These are phyloP conservation scores for Cutaneotrichosporon cutaneum DNA, from an alignment of 1,284 basidiomycete species.

Conservation along the genomic window DNA sequence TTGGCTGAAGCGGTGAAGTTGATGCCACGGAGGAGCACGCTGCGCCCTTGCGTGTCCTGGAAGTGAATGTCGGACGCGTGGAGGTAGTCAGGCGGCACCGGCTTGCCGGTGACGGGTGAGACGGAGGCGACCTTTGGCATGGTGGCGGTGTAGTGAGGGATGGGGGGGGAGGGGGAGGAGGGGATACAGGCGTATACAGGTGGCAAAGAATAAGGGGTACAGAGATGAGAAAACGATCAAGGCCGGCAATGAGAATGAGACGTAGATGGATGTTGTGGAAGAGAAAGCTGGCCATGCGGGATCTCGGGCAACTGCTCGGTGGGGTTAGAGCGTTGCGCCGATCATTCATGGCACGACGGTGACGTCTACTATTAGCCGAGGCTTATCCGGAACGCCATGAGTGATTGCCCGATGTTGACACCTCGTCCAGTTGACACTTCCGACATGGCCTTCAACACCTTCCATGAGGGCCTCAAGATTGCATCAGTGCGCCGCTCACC, in stretches of 20 bases:
- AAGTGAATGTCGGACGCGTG: conserved; percentile 74
- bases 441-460: conserved; percentile 43
- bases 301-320: background rate
- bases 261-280: background rate
- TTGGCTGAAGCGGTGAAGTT: conserved; percentile 90
- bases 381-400: background rate
- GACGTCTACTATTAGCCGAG: background rate
- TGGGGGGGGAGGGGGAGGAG: background rate
- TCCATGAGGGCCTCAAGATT: conserved; percentile 43
- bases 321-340: background rate
- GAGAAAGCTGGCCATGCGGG: too few species aligned
- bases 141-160: background rate
- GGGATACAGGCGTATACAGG: background rate
- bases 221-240: background rate
- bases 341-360: background rate
- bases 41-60: conserved; percentile 78
- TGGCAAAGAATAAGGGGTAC: background rate
- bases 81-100: conserved; percentile 54
- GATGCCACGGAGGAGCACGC: conserved; percentile 82
- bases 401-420: background rate
- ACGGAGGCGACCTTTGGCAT: conserved; percentile 52
- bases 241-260: too few species aligned
- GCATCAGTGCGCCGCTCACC: conserved; percentile 33
- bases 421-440: background rate
- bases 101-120: conserved; percentile 68